These are phyloP conservation scores for Gyromitra esculenta DNA, from an alignment of 2,329 filamentous ascomycete genomes.

Conservation along the genomic window DNA sequence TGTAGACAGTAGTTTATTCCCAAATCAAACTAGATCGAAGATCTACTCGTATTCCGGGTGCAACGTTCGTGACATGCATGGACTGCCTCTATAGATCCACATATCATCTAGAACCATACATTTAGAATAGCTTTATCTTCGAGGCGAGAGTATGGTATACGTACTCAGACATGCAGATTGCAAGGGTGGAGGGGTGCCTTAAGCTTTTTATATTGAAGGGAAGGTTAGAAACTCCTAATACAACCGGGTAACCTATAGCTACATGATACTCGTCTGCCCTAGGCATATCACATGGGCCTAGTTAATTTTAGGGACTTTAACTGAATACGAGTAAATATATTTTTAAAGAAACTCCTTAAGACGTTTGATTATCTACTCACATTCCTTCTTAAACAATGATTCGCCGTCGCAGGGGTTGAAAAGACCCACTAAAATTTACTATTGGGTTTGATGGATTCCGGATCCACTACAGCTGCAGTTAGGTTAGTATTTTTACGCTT, in stretches of 20 bases:
- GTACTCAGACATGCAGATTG: too few relatives aligned
- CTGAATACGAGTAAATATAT: conserved; percentile 35
- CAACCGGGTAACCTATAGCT: background rate
- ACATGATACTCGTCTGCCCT: too few relatives aligned
- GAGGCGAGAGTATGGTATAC: too few relatives aligned
- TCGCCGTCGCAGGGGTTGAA: conserved; percentile 61
- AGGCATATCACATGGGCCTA: too few relatives aligned
- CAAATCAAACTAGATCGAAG: conserved; percentile 65
- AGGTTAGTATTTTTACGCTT: conserved; percentile 65
- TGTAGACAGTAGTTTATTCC: conserved; percentile 70
- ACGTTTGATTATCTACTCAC: conserved; percentile 16
- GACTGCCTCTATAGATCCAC: too few relatives aligned
- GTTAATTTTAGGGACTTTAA: too few relatives aligned
- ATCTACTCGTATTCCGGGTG: too few relatives aligned
- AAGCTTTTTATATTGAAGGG: too few relatives aligned
- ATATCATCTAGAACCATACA: too few relatives aligned
- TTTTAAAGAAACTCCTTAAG: conserved; percentile 1
- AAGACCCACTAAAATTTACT: conserved; percentile 66
- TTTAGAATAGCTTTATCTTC: too few relatives aligned
- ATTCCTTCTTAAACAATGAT: conserved; percentile 62
- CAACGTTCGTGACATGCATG: too few relatives aligned
- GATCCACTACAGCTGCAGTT: conserved; percentile 62
- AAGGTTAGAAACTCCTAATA: background rate
- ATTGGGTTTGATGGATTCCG: conserved; percentile 65
- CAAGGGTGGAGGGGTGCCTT: too few relatives aligned